Conservation (phyloP, 148 eudicot species). For the Vaccinium vitisidaea region DNA sequence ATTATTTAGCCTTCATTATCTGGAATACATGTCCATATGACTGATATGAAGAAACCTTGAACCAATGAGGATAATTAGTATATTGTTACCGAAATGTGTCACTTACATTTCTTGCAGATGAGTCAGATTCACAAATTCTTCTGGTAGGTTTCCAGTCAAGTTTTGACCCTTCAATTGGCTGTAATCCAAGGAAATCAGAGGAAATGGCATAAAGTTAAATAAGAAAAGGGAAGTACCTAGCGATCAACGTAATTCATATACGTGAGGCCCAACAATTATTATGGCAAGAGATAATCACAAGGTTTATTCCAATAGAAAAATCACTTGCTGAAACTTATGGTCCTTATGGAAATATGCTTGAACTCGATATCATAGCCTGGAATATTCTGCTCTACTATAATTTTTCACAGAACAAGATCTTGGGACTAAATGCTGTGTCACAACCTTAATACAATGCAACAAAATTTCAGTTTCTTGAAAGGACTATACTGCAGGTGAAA, state of each 20-base stretch:
- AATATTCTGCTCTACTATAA: not conserved
- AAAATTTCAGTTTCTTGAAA: not conserved
- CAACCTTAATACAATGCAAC: not conserved
- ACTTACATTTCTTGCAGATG: conserved; percentile 64
- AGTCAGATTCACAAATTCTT: conserved; percentile 51
- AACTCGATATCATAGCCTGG: not conserved
- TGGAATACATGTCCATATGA: not conserved
- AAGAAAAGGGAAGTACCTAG: not conserved
- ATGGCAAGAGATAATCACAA: no score
- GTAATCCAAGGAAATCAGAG: conserved; percentile 13
- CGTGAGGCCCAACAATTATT: no score
- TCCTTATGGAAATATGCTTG: not conserved
- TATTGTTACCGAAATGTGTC: not conserved
- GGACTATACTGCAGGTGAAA: not conserved
- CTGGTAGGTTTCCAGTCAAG: conserved; percentile 63
- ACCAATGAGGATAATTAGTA: not conserved
- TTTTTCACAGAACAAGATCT: not conserved
- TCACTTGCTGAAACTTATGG: not conserved
- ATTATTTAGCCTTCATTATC: not conserved
- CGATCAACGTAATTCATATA: no score
- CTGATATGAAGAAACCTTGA: not conserved
- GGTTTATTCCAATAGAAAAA: no score
- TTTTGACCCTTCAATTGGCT: conserved; percentile 73
- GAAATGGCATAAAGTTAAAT: not conserved
- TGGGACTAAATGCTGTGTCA: not conserved